Base-by-base conservation (phyloP, 345 rosid species). In the Euphorbia lathyris region DNA sequence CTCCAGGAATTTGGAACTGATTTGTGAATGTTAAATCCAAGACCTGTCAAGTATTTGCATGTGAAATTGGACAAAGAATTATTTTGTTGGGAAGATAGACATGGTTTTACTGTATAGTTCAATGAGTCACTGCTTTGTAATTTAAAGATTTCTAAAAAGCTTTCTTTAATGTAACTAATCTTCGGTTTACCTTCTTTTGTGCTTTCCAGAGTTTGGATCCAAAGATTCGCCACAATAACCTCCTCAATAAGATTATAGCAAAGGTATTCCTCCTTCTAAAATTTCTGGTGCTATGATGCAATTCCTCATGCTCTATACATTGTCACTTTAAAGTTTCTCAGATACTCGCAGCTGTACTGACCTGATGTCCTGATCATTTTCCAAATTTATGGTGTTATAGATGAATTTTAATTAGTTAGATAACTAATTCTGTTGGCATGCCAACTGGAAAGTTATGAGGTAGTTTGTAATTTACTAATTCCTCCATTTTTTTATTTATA, bases 221-320 rank as follows among this genome's bases (percentile, higher is more conserved):
- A 29, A 93, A 93, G 87, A 90, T 93, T 76, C 97, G 86, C 77
- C 98, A 88, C 83, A 93, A 93, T 81, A 93, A 93, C 74, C 97
- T 93, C 73, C 88, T 93, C 74, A 93, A 93, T 70, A 93, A 90
- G 81, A 90, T 93, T 69, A 82, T 93, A 43, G 94, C 98, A 6
- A 93, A 93, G 98, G 98, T 93, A 88, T 12, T 43, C n/a, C 32
- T 69, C 58, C 65, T 38, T 42, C 53, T 42, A n/a, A 36, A 17
- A 58, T 1, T 58, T 16, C 7, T 38, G 17, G 27, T 69, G 7
- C 19, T 5, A 7, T 69, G 20, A 9, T 13, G n/a, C n/a, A 16
- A 20, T 55, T 32, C 34, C 50, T 67, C 61, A n/a, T 36, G 32
- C 50, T 66, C 1, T 17, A n/a, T 4, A 17, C 10, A 51, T 58